Conservation (phyloP, 805 yeast genomes). For the Hemisphaericaspora nanyangensis region DNA sequence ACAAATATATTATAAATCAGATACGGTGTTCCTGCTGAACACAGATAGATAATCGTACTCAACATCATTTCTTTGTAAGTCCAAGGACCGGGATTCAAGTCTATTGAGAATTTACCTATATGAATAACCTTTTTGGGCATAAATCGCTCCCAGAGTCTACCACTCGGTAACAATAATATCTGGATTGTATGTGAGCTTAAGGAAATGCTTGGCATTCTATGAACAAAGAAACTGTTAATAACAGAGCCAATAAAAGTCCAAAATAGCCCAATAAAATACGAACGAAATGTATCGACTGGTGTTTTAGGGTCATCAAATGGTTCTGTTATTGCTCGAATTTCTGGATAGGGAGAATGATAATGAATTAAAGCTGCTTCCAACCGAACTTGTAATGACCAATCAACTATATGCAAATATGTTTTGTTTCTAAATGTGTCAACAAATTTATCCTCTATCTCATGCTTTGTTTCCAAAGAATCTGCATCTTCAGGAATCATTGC, state of each 20-base stretch:
- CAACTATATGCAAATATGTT: conserved; percentile 21
- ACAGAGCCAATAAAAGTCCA: conserved; percentile 42
- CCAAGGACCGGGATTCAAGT: conserved; percentile 42
- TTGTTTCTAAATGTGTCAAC: conserved; percentile 15
- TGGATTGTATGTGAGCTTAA: conserved; percentile 38
- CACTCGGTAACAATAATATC: conserved; percentile 36
- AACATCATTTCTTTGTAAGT: conserved; percentile 44
- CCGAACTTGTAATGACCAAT: conserved; percentile 33
- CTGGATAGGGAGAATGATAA: conserved; percentile 41
- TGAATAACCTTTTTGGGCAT: conserved; percentile 23
- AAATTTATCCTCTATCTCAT: not conserved
- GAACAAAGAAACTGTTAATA: conserved; percentile 40
- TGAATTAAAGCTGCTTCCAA: conserved; percentile 37
- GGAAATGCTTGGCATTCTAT: conserved; percentile 34
- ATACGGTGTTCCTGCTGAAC: conserved; percentile 41
- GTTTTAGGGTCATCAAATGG: conserved; percentile 33
- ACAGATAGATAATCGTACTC: conserved; percentile 39
- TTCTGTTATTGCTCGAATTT: conserved; percentile 36
- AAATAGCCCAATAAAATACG: conserved; percentile 33
- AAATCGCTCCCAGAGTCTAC: conserved; percentile 35
- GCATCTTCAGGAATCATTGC: conserved; percentile 16
- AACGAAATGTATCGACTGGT: conserved; percentile 35
- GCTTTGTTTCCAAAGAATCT: not conserved
- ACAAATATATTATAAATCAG: conserved; percentile 40
- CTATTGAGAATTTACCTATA: conserved; percentile 19